Evolutionary conservation across 176 grass and related monocot species (phyloP), one percentile per base, ranked within the genome.

Genomic region (Pontederia paniculata): DNA sequence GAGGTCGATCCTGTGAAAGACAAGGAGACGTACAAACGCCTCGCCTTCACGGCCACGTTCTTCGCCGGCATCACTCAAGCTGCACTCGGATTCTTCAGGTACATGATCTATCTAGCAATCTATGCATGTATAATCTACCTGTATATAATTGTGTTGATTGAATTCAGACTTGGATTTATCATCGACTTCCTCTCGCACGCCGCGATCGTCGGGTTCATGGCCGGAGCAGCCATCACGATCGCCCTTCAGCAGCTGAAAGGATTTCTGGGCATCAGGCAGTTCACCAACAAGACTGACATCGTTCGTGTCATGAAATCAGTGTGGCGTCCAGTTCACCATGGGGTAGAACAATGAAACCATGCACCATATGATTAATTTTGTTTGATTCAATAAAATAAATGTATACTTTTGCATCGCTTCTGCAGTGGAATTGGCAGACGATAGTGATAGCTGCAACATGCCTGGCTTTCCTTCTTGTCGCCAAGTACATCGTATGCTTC

Each of bases 391-490:
- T n/a, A n/a, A n/a, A n/a, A n/a, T n/a, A 16, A 10, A 17, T 60
- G 9, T 15, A 60, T 37, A 60, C 31, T 22, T 62, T 20, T 13
- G 60, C 42, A 50, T 45, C 50, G 62, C 31, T 22, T 62, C 21
- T 13, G 60, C 42, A 50, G 62, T 65, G 62, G 62, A 50, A 65
- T 19, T 65, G 45, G 62, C 62, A 65, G 22, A 65, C 47, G 19
- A 52, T 65, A 50, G 1, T 51, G 45, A 65, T 65, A 48, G 19
- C 60, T 15, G 9, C 60, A 0, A 20, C 50, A 54, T 67, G 21
- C 17, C 23, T 67, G 17, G 5, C 10, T 50, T 67, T 21, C 25
- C 28, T 67, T 14, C 49, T 67, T 10, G n/a, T 67, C 8, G 28
- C 64, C 50, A 67, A 53, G 48, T 67, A 53, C 17, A 54, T 67